A percentile compares a stretch with the other conserved stretches of the same genome.
Conservation (phyloP, 2,329 filamentous ascomycete species). For the Hymenoscyphus infarciens region DNA sequence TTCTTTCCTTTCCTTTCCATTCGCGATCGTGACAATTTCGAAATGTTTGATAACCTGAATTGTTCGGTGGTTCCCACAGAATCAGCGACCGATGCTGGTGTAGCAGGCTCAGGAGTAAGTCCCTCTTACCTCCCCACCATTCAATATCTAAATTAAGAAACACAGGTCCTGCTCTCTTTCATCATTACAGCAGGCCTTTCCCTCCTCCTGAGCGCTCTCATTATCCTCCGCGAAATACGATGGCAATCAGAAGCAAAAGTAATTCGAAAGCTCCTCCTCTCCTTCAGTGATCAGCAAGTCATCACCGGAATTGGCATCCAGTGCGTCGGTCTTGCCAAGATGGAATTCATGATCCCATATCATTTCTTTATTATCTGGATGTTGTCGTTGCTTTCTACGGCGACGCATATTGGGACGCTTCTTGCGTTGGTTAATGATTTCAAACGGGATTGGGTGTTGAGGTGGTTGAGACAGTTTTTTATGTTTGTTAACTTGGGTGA, state of each 20-base stretch:
- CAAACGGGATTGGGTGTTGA: slow-evolving; percentile 61
- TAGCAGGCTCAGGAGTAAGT: slow-evolving; percentile 55
- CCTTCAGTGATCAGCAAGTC: slow-evolving; percentile 66
- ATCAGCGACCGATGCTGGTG: slow-evolving; percentile 47
- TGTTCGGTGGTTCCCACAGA: slow-evolving; percentile 16
- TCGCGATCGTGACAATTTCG: neutral
- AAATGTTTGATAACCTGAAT: slow-evolving; percentile 10
- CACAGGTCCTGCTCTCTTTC: slow-evolving; percentile 61
- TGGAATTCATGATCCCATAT: slow-evolving; percentile 57
- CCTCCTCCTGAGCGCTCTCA: slow-evolving; percentile 50
- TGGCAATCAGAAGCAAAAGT: slow-evolving; percentile 48
- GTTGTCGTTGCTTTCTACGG: slow-evolving; percentile 59
- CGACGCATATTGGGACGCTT: slow-evolving; percentile 62
- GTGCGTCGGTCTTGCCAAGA: slow-evolving; percentile 57
- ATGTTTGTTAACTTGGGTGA: slow-evolving; percentile 59
- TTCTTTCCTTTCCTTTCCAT: neutral
- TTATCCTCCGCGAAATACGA: slow-evolving; percentile 53
- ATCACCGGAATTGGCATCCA: slow-evolving; percentile 68
- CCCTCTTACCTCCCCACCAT: neutral
- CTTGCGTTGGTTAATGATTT: slow-evolving; percentile 64
- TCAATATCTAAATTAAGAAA: slow-evolving; percentile 9
- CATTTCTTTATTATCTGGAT: slow-evolving; percentile 73
- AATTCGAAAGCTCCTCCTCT: slow-evolving; percentile 59
- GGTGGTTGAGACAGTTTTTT: slow-evolving; percentile 61
- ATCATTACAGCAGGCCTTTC: slow-evolving; percentile 60